A percentile compares a stretch with the other conserved stretches of the same genome.
Conservation (phyloP, 805 yeast genomes). For the Kuraishia floccosa region DNA sequence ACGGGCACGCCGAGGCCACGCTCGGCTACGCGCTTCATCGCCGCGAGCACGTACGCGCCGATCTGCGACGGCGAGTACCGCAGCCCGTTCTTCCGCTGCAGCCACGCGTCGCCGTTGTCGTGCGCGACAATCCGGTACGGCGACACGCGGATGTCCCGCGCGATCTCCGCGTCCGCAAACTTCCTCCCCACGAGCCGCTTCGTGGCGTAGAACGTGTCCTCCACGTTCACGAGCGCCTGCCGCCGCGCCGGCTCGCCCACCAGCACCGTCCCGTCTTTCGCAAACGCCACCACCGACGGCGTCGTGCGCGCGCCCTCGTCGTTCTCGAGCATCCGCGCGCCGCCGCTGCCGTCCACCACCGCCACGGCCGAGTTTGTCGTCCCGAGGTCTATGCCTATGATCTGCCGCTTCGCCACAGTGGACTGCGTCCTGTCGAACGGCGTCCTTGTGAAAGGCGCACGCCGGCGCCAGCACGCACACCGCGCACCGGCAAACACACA, state of each 20-base stretch:
- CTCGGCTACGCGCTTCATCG: constrained; percentile 95
- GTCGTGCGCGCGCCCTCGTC: constrained; percentile 72
- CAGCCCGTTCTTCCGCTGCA: constrained; percentile 73
- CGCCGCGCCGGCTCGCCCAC: constrained; percentile 95
- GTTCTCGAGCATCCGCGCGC: constrained; percentile 72
- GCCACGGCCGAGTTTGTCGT: constrained; percentile 90
- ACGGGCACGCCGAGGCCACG: constrained; percentile 65
- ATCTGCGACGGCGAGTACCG: constrained; percentile 90
- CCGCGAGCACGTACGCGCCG: constrained; percentile 84
- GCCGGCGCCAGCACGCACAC: too few species aligned
- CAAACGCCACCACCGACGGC: constrained; percentile 92
- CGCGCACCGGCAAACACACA: too few species aligned
- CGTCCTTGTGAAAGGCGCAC: too few species aligned
- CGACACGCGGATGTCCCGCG: constrained; percentile 76
- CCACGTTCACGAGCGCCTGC: constrained; percentile 91
- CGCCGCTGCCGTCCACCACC: constrained; percentile 57
- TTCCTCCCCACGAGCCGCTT: constrained; percentile 93
- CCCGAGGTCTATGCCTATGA: constrained; percentile 80
- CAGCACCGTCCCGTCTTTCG: constrained; percentile 76
- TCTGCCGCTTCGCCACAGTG: too few species aligned
- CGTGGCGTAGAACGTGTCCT: constrained; percentile 89
- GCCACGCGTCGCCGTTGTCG: constrained; percentile 93
- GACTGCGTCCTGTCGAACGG: too few species aligned
- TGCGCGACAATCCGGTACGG: constrained; percentile 89
- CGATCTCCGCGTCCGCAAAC: constrained; percentile 82